Base-by-base conservation (phyloP, 2,329 filamentous ascomycete genomes). In the Xylariomycetidae sp. region DNA sequence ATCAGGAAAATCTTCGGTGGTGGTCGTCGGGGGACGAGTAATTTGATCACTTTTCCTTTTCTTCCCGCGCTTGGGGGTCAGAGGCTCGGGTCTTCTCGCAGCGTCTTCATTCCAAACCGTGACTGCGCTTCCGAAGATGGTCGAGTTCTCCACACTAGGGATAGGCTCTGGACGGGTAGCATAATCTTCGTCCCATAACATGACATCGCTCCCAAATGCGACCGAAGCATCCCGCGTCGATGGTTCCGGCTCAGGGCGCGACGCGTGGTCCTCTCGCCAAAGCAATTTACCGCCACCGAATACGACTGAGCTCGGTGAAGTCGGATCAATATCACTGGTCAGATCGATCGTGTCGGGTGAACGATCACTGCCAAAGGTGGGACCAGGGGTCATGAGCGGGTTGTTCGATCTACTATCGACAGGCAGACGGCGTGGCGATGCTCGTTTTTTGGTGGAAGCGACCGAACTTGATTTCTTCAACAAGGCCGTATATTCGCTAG, bases 31-130 rank as follows among this genome's bases (percentile, higher is more conserved):
- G n/a, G n/a, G n/a, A n/a, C n/a, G n/a, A n/a, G n/a, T 62, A 16
- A 71, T 67, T 8, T 73, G 67, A 16, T 56, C 57, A 40, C 70
- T 74, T 48, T 76, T 77, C 40, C 71, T 56, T 52, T 77, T 77
- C 51, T 67, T 72, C 13, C 59, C 59, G 28, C 62, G 60, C 27
- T 54, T 65, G 10, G 42, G 37, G 2, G 59, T 41, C 8, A 52
- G 31, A 5, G 62, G 62, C 17, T 63, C 59, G 1, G 63, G 53
- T 30, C 64, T 61, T 14, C 51, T 46, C 14, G 61, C 61, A 43
- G 56, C 58, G 13, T 63, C 63, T 29, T 68, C 65, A 3, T 59
- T 58, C 69, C 67, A 71, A 12, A 69, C 28, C 33, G 53, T 62
- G 2, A 53, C 42, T 18, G 50, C 50, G 16, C 42, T 48, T n/a